Conservation (phyloP, 768 basidiomycete species). For the Zangia roseola region DNA sequence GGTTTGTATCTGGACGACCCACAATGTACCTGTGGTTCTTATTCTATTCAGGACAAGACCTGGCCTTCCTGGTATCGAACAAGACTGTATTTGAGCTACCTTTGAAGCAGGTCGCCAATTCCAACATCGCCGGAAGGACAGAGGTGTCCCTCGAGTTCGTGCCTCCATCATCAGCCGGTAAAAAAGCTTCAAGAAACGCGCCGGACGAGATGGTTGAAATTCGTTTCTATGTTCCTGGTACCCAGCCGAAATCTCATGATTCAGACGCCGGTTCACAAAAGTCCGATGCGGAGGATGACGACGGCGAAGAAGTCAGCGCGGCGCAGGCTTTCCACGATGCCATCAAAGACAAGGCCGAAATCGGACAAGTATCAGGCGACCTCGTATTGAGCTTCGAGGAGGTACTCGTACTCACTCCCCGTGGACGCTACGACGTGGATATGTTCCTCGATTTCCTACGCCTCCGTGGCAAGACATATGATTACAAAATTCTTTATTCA, state of each 20-base stretch:
- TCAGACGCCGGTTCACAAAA: conserved; percentile 76
- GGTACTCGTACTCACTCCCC: conserved; percentile 89
- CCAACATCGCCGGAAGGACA: conserved; percentile 94
- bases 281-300: conserved; percentile 64
- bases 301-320: conserved; percentile 80
- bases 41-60: conserved; percentile 67
- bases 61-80: conserved; percentile 87
- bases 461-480: conserved; percentile 97
- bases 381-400: conserved; percentile 94
- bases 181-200: conserved; percentile 41
- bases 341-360: conserved; percentile 94
- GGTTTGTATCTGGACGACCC: conserved; percentile 45
- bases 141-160: conserved; percentile 99
- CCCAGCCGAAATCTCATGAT: conserved; percentile 55
- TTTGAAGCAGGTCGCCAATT: conserved; percentile 84
- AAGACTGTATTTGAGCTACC: conserved; percentile 90
- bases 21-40: neutral
- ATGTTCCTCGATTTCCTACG: conserved; percentile 96
- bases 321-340: conserved; percentile 96
- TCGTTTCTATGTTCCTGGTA: conserved; percentile 92
- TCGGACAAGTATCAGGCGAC: conserved; percentile 88
- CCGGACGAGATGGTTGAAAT: conserved; percentile 94
- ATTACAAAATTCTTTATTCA: conserved; percentile 93
- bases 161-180: conserved; percentile 42
- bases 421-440: conserved; percentile 97